These are phyloP conservation scores for Mycocentrospora acerina DNA, from an alignment of 2,329 filamentous ascomycete species.

Conservation along the genomic window DNA sequence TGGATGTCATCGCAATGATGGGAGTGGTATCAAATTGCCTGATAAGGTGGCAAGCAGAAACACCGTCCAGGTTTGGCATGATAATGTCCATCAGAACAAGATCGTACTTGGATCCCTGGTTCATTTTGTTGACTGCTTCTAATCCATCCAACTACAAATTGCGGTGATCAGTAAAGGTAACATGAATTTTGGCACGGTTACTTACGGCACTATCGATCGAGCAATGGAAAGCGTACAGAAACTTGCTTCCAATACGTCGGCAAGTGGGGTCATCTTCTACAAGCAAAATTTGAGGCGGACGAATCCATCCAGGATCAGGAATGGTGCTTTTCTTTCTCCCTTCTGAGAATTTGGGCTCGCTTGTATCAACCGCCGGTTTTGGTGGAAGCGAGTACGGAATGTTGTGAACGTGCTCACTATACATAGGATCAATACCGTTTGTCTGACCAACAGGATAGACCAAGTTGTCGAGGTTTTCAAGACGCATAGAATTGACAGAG, in stretches of 20 bases:
- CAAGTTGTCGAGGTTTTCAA: constrained; percentile 65
- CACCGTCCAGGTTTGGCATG: constrained; percentile 94
- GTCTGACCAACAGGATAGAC: constrained; percentile 91
- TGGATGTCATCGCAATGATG: constrained; percentile 98
- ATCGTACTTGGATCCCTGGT: constrained; percentile 64
- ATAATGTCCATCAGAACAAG: constrained; percentile 68
- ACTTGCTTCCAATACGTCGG: constrained; percentile 66
- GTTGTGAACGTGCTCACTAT: constrained; percentile 90
- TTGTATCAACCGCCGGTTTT: constrained; percentile 55
- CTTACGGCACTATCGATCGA: constrained; percentile 64
- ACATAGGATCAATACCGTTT: constrained; percentile 92
- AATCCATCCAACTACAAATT: constrained; percentile 71
- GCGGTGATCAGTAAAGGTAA: constrained; percentile 9
- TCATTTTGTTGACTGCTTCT: constrained; percentile 87
- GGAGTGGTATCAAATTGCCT: constrained; percentile 82
- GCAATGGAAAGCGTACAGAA: constrained; percentile 65
- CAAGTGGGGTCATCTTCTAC: constrained; percentile 80
- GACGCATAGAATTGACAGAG: constrained; percentile 55
- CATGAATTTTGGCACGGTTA: constrained; percentile 11
- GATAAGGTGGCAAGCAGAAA: constrained; percentile 91
- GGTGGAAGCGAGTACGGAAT: constrained; percentile 81
- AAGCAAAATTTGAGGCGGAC: constrained; percentile 77
- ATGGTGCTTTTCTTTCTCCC: constrained; percentile 62
- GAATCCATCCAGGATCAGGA: constrained; percentile 65
- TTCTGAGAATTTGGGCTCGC: constrained; percentile 52